Base-by-base conservation (phyloP, 805 yeast genomes). In the Danielozyma ontarioensis region DNA sequence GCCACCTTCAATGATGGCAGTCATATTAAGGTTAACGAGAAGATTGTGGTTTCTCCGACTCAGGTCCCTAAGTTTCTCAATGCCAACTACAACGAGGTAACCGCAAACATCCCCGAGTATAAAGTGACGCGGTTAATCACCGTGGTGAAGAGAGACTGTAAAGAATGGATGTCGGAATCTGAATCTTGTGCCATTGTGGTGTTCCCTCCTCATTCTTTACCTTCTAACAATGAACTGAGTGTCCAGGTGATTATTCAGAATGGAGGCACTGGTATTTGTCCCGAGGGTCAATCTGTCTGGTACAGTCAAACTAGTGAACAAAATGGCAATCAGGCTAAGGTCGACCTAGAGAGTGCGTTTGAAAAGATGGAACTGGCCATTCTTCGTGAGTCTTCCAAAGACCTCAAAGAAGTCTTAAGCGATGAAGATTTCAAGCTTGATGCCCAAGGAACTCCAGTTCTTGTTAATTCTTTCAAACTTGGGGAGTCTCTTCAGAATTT, bases 231-330 rank as follows among this genome's bases (percentile, higher is more conserved):
- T 55, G 65, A 64, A 37, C 71, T 65, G 44, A 85, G 93, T 6
- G 93, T 90, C 25, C 97, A 89, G 59, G 90, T 81, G 4, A 63
- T 90, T 26, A 86, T 93, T 22, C 78, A 86, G 68, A 95, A 95
- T 32, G 78, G 88, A 5, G 93, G 87, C 8, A 69, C 90, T 1
- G 96, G 95, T 13, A 80, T 83, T 44, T 87, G 95, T 45, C 94
- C 96, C 2, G 55, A 55, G n/a, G 93, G 85, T 28, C 89, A 88
- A 48, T 76, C 90, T 35, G 76, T 89, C 34, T 90, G 97, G 97
- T 89, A 85, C 62, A 67, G 87, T 42, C 79, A 89, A 25, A 80
- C 95, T 3, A 74, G 76, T 37, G 94, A 84, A 56, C 67, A 55
- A 33, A 76, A 72, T 36, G 77, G 80, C 28, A 70, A 67, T 29